Evolutionary conservation across 2,329 filamentous ascomycete species (phyloP).

Genomic region (Phaeosphaeria sp.): DNA sequence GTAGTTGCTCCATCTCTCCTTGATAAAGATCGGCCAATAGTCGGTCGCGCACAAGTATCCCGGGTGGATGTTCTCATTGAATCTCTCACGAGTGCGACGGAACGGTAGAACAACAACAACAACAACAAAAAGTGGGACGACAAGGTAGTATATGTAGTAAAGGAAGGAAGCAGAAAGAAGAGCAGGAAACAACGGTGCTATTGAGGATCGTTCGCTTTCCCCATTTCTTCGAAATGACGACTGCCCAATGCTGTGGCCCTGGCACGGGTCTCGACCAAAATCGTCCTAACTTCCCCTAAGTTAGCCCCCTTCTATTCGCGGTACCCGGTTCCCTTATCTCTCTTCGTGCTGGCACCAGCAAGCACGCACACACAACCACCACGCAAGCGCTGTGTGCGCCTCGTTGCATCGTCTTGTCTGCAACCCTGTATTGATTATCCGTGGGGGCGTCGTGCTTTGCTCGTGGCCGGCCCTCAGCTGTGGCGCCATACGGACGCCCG

Average conservation of each 20-base stretch:
- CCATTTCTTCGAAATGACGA: slow-evolving; percentile 27
- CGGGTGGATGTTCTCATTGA: slow-evolving; percentile 17
- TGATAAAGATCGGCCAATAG: slow-evolving; percentile 3
- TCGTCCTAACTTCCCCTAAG: slow-evolving; percentile 1
- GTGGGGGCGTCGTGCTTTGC: not conserved
- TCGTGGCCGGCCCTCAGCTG: not conserved
- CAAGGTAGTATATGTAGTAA: not conserved
- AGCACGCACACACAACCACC: not conserved
- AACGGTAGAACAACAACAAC: not conserved
- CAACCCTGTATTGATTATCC: not conserved
- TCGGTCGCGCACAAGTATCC: slow-evolving; percentile 9
- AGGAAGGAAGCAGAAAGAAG: slow-evolving; percentile 2
- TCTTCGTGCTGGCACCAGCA: not conserved
- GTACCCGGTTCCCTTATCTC: slow-evolving; percentile 1
- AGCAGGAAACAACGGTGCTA: slow-evolving; percentile 4
- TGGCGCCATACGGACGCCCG: not conserved
- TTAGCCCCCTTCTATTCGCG: too few species aligned
- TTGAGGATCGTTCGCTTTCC: slow-evolving; percentile 14
- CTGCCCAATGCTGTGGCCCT: slow-evolving; percentile 13
- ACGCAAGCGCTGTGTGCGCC: not conserved
- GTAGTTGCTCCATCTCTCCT: slow-evolving; percentile 15
- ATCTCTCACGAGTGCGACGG: not conserved
- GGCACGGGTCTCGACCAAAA: slow-evolving; percentile 3
- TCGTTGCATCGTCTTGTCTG: not conserved
- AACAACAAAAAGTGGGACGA: not conserved